Percentiles rank a stretch among this genome's conserved stretches.
phyloP scores from a whole-genome alignment of 257 asterid species.

The Knoxia roxburghii region DNA sequence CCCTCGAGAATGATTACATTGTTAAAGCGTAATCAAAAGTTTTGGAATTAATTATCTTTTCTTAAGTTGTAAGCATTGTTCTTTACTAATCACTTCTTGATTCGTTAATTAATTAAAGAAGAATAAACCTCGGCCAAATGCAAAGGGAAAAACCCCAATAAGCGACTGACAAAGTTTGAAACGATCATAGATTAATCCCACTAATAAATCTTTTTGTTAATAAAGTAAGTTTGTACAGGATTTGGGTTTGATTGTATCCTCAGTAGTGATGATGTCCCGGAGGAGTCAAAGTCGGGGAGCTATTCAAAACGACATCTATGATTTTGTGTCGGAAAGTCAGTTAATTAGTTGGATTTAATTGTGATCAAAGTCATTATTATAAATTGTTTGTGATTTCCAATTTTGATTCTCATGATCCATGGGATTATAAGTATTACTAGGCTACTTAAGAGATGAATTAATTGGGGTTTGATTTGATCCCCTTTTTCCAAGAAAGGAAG shows the following conservation, averaged over 20 bases:
- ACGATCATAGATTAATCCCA: background rate
- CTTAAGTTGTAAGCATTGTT: slow-evolving; percentile 17
- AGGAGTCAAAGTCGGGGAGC: slow-evolving; percentile 1
- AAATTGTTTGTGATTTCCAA: background rate
- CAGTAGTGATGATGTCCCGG: background rate
- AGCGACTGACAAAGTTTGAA: background rate
- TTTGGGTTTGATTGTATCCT: no score
- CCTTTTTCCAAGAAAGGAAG: no score
- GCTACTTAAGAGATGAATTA: no score
- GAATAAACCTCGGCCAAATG: no score
- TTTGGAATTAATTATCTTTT: slow-evolving; percentile 1
- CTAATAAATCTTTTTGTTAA: background rate
- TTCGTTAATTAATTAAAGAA: no score
- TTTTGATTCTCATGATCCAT: background rate
- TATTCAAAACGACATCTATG: background rate
- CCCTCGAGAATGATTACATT: slow-evolving; percentile 10
- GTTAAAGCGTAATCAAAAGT: slow-evolving; percentile 2
- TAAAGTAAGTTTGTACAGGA: background rate
- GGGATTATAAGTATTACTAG: no score
- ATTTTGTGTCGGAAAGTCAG: background rate
- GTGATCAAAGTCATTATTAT: background rate
- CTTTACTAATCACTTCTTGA: no score
- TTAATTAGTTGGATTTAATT: background rate
- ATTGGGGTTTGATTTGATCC: no score
- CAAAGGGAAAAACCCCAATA: background rate